Conservation (phyloP, 176 grass and related monocot genomes). For the Triticum turgidum region DNA sequence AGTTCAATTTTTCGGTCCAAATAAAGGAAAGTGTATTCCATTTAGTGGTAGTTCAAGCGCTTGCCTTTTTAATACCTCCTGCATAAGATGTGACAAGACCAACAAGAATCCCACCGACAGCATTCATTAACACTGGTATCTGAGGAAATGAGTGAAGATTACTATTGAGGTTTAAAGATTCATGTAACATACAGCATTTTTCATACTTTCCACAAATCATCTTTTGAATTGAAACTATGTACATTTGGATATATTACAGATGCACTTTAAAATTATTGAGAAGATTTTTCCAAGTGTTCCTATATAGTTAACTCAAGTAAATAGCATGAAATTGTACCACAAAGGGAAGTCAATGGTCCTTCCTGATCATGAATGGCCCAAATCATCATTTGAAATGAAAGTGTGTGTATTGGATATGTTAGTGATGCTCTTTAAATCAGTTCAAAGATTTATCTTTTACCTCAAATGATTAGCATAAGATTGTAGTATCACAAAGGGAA, state of each 20-base stretch:
- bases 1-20: slow-evolving; percentile 16
- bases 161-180: slow-evolving; percentile 1
- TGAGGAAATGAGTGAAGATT: slow-evolving; percentile 34
- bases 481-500: not conserved
- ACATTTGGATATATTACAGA: not conserved
- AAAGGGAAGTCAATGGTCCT: slow-evolving; percentile 6
- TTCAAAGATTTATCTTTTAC: not conserved
- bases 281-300: not conserved
- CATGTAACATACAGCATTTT: slow-evolving; percentile 4
- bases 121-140: slow-evolving; percentile 88
- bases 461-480: slow-evolving; percentile 6
- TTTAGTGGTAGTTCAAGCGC: slow-evolving; percentile 32
- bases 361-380: not conserved
- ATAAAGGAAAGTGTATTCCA: slow-evolving; percentile 22
- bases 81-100: slow-evolving; percentile 97
- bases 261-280: not conserved
- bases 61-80: slow-evolving; percentile 90
- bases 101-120: slow-evolving; percentile 94
- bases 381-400: not conserved
- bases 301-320: slow-evolving; percentile 18
- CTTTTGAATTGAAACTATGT: not conserved
- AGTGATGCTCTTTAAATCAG: slow-evolving; percentile 14
- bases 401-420: not conserved
- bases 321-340: slow-evolving; percentile 1
- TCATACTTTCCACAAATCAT: slow-evolving; percentile 9